phyloP scores from a whole-genome alignment of 2,329 filamentous ascomycete genomes.

The Pseudogymnoascus sp. region DNA sequence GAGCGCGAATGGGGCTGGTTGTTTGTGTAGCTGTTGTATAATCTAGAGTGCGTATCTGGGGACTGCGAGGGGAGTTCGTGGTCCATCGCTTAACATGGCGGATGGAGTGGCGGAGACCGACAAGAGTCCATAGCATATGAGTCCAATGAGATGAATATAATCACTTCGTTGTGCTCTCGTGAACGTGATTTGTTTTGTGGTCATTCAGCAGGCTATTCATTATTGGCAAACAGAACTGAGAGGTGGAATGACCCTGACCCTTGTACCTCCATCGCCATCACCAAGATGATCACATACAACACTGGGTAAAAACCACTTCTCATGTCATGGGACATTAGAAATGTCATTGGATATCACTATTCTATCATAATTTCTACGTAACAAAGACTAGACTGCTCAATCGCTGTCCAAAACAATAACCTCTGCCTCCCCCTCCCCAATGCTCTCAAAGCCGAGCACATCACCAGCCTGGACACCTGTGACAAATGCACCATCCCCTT shows the following conservation, averaged over 20 bases:
- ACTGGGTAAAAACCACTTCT: neutral
- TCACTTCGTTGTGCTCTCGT: neutral
- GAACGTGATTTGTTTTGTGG: neutral
- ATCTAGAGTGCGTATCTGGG: conserved; percentile 8
- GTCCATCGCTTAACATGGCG: neutral
- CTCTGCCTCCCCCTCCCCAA: conserved; percentile 60
- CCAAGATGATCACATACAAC: neutral
- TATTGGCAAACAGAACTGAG: neutral
- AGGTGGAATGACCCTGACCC: neutral
- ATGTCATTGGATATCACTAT: neutral
- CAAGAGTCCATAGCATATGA: conserved; percentile 5
- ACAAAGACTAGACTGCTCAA: neutral
- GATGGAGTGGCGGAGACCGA: neutral
- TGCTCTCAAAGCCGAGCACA: conserved; percentile 54
- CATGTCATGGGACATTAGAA: neutral
- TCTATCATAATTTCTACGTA: neutral
- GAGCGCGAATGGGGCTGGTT: neutral
- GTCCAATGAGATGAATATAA: conserved; percentile 10
- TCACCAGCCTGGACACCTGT: conserved; percentile 56
- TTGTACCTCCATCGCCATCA: neutral
- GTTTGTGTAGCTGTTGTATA: conserved; percentile 10
- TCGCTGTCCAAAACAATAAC: conserved; percentile 51
- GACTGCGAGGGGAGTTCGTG: neutral
- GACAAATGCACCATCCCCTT: conserved; percentile 77
- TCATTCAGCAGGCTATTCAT: neutral